Percentiles rank a stretch among this genome's conserved stretches.
Evolutionary conservation across 2,329 filamentous ascomycete species (phyloP).

Genomic region (Kalmusia sp.): DNA sequence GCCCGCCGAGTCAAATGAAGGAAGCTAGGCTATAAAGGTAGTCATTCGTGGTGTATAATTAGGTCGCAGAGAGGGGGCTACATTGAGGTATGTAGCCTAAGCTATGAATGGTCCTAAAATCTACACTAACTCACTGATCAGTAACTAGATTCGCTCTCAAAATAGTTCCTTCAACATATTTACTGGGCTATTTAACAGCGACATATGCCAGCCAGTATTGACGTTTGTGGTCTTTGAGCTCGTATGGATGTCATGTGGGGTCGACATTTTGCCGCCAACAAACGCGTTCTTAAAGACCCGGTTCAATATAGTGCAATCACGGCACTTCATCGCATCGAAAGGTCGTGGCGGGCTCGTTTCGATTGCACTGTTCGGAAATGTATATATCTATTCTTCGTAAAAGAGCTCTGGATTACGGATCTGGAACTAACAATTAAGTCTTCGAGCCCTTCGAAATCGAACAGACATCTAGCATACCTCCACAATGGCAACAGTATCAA

Average conservation of each 20-base stretch:
- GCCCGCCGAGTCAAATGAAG: background rate
- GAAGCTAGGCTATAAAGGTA: background rate
- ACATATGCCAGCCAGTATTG: too few relatives aligned
- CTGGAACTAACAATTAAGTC: too few relatives aligned
- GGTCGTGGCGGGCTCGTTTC: background rate
- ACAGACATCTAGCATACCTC: background rate
- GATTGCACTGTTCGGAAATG: too few relatives aligned
- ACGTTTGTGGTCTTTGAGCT: background rate
- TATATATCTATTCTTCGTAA: too few relatives aligned
- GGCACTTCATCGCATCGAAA: conserved; percentile 14
- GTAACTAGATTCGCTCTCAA: too few relatives aligned
- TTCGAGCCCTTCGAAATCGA: background rate
- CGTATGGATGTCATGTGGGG: conserved; percentile 15
- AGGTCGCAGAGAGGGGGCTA: too few relatives aligned
- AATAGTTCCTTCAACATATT: background rate
- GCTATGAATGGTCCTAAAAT: background rate
- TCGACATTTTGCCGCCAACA: conserved; percentile 18
- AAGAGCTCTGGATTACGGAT: too few relatives aligned
- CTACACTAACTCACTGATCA: too few relatives aligned
- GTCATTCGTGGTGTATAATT: background rate
- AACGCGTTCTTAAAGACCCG: conserved; percentile 7
- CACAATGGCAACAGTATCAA: conserved; percentile 1
- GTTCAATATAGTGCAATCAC: conserved; percentile 18
- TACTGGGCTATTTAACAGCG: too few relatives aligned
- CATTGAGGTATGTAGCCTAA: background rate